A percentile compares a stretch with the other conserved stretches of the same genome.
These are phyloP conservation scores for Russula dissimulans DNA, from an alignment of 768 basidiomycete genomes.

Conservation along the genomic window DNA sequence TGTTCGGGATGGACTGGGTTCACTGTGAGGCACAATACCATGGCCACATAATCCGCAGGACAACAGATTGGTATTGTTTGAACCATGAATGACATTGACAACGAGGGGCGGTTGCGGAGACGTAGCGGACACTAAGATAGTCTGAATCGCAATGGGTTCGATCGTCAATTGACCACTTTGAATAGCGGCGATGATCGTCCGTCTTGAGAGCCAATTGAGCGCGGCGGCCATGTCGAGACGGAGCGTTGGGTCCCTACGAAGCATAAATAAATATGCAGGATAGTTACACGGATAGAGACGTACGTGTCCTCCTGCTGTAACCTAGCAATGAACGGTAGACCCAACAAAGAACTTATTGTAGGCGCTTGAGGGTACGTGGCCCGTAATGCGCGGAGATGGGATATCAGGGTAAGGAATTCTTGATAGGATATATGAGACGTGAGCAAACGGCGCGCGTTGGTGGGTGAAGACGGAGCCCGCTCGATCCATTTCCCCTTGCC, in stretches of 20 bases:
- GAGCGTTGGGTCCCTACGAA: slow-evolving; percentile 74
- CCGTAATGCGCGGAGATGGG: slow-evolving; percentile 66
- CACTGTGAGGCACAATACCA: slow-evolving; percentile 36
- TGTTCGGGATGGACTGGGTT: slow-evolving; percentile 30
- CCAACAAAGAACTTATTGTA: slow-evolving; percentile 61
- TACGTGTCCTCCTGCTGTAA: slow-evolving; percentile 78
- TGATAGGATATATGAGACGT: slow-evolving; percentile 67
- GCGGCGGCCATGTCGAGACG: slow-evolving; percentile 92
- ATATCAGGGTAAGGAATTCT: slow-evolving; percentile 71
- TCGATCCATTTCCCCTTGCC: slow-evolving; percentile 66
- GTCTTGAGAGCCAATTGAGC: slow-evolving; percentile 86
- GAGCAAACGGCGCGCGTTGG: slow-evolving; percentile 38
- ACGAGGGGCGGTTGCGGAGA: slow-evolving; percentile 27
- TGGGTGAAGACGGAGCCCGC: slow-evolving; percentile 24
- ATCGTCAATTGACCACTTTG: slow-evolving; percentile 80
- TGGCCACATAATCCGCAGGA: slow-evolving; percentile 76
- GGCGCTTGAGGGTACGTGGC: slow-evolving; percentile 52
- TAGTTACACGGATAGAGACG: slow-evolving; percentile 30
- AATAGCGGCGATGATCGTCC: slow-evolving; percentile 76
- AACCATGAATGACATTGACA: slow-evolving; percentile 32
- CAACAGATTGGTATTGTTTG: slow-evolving; percentile 41
- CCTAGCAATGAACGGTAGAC: slow-evolving; percentile 69
- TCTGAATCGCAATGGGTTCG: slow-evolving; percentile 66
- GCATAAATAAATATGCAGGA: slow-evolving; percentile 14
- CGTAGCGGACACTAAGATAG: slow-evolving; percentile 48